Conservation (phyloP, 768 basidiomycete species). For the Paxillus involutus region DNA sequence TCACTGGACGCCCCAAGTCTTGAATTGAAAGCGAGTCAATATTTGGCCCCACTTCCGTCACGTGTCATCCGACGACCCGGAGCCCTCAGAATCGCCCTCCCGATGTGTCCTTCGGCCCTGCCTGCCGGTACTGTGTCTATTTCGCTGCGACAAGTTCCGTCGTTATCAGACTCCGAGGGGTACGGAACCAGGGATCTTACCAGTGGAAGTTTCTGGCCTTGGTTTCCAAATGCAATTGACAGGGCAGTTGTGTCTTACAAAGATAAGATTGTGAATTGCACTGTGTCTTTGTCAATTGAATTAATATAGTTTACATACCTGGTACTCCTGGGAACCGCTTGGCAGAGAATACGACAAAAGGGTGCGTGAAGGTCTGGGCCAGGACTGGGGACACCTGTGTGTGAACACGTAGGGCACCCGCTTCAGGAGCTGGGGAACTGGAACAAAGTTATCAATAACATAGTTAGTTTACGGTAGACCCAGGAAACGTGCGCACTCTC, state of each 20-base stretch:
- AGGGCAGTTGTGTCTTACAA: slow-evolving; percentile 79
- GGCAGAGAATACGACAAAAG: slow-evolving; percentile 86
- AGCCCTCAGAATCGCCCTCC: slow-evolving; percentile 58
- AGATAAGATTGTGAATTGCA: slow-evolving; percentile 20
- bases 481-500: slow-evolving; percentile 65
- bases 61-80: slow-evolving; percentile 67
- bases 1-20: slow-evolving; percentile 10
- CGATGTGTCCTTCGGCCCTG: slow-evolving; percentile 54
- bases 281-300: slow-evolving; percentile 9
- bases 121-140: slow-evolving; percentile 75
- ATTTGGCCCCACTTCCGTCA: slow-evolving; percentile 19
- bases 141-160: slow-evolving; percentile 52
- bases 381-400: slow-evolving; percentile 72
- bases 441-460: slow-evolving; percentile 21
- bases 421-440: slow-evolving; percentile 73
- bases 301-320: slow-evolving; percentile 46
- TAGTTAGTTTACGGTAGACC: slow-evolving; percentile 15
- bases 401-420: slow-evolving; percentile 64
- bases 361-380: slow-evolving; percentile 80
- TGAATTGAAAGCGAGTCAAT: slow-evolving; percentile 10
- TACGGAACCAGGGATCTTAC: slow-evolving; percentile 45
- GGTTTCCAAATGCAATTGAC: slow-evolving; percentile 85
- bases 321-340: slow-evolving; percentile 96
- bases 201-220: slow-evolving; percentile 87
- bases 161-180: slow-evolving; percentile 20